phyloP scores from a whole-genome alignment of 2,329 filamentous ascomycete genomes.

The Aschersonia sp. region DNA sequence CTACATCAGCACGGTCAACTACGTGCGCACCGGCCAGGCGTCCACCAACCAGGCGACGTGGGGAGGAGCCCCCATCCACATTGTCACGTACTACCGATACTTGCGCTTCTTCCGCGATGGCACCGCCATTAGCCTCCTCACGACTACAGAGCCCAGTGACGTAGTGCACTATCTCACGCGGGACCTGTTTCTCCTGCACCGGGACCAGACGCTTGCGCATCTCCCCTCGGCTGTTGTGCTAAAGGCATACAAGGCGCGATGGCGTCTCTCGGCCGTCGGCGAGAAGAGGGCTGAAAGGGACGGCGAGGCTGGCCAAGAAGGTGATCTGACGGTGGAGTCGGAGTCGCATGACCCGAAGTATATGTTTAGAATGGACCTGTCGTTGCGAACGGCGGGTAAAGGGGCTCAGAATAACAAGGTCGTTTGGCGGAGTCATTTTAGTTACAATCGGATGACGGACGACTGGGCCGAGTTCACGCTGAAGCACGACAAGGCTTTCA shows the following conservation, averaged over 20 bases:
- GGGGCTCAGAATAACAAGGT: slow-evolving; percentile 72
- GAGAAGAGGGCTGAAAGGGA: neutral
- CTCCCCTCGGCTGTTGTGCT: slow-evolving; percentile 45
- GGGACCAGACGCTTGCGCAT: slow-evolving; percentile 13
- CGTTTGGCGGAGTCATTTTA: slow-evolving; percentile 80
- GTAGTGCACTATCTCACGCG: slow-evolving; percentile 74
- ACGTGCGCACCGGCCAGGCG: slow-evolving; percentile 68
- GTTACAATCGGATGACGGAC: slow-evolving; percentile 77
- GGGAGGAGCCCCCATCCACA: slow-evolving; percentile 65
- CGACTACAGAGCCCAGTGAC: slow-evolving; percentile 68
- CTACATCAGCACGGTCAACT: slow-evolving; percentile 96
- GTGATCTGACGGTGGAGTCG: slow-evolving; percentile 71
- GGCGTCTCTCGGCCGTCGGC: slow-evolving; percentile 28
- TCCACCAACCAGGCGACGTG: slow-evolving; percentile 60
- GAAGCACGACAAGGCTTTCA: slow-evolving; percentile 49
- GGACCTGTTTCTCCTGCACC: slow-evolving; percentile 44
- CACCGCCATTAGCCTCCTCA: slow-evolving; percentile 64
- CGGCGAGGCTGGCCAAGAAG: slow-evolving; percentile 28
- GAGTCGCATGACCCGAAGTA: slow-evolving; percentile 71
- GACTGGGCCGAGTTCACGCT: slow-evolving; percentile 74
- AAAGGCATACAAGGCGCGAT: slow-evolving; percentile 45
- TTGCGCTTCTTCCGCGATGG: slow-evolving; percentile 90
- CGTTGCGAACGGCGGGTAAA: slow-evolving; percentile 48
- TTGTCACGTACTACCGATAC: slow-evolving; percentile 97
- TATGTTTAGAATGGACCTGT: slow-evolving; percentile 69